Conservation (phyloP, 306 rosid species). For the Fagus sylvatica region DNA sequence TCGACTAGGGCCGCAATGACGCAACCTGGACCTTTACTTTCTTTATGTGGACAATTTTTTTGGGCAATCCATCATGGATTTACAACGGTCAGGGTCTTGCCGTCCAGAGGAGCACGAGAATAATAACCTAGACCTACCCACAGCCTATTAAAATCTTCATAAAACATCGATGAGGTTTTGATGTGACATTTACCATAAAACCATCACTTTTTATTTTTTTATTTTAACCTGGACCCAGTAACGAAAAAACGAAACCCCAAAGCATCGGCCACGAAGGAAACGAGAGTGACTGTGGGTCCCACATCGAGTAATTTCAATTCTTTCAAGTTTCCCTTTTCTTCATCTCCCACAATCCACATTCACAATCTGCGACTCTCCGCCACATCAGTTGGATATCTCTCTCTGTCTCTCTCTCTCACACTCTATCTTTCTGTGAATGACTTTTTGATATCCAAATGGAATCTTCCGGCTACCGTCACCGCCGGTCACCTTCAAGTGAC, state of each 20-base stretch:
- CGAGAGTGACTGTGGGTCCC: slow-evolving; percentile 18
- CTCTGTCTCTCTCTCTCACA: not conserved
- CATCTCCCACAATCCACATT: not conserved
- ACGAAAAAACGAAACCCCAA: not conserved
- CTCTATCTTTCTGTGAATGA: too few species aligned
- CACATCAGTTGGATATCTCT: slow-evolving; percentile 34
- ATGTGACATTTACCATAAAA: not conserved
- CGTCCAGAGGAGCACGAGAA: too few species aligned
- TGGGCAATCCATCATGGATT: too few species aligned
- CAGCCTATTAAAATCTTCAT: not conserved
- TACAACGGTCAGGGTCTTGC: too few species aligned
- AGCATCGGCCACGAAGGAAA: not conserved
- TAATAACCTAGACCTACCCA: too few species aligned
- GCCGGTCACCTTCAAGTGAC: slow-evolving; percentile 62
- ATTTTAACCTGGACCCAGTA: not conserved
- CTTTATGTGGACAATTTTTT: too few species aligned
- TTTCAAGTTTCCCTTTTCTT: not conserved
- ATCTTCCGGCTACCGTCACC: slow-evolving; percentile 40
- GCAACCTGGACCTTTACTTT: too few species aligned
- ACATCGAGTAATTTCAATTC: too few species aligned
- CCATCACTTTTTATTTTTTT: too few species aligned
- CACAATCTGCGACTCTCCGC: slow-evolving; percentile 48
- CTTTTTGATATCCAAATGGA: slow-evolving; percentile 42
- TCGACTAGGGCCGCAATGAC: too few species aligned
- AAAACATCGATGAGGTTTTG: not conserved